Evolutionary conservation across 148 eudicot species (phyloP).

Genomic region (Bassia scoparia): DNA sequence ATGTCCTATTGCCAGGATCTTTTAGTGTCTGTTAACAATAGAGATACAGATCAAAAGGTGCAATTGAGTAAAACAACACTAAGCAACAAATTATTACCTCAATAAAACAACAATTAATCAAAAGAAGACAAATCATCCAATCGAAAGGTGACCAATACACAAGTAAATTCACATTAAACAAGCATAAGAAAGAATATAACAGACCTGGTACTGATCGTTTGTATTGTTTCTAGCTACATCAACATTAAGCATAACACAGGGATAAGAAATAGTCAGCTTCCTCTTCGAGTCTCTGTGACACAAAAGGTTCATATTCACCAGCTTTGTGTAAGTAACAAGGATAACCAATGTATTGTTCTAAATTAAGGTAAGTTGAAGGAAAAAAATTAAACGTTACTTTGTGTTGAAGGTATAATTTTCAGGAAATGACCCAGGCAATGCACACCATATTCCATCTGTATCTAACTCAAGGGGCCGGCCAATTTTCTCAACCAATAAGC

Average conservation of each 20-base stretch:
- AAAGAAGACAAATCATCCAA: too few relatives aligned
- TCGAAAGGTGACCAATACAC: not conserved
- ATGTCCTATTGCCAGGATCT: conserved; percentile 74
- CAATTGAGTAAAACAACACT: not conserved
- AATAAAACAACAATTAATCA: too few relatives aligned
- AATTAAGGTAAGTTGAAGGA: not conserved
- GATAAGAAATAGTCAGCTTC: conserved; percentile 96
- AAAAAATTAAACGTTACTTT: conserved; percentile 42
- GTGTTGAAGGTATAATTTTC: conserved; percentile 93
- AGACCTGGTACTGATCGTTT: conserved; percentile 96
- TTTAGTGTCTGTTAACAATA: conserved; percentile 63
- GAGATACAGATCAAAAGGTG: conserved; percentile 3
- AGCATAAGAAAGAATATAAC: conserved; percentile 11
- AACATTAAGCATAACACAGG: conserved; percentile 98
- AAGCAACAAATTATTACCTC: not conserved
- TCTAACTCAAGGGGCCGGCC: conserved; percentile 97
- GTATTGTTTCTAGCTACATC: conserved; percentile 97
- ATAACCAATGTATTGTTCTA: not conserved
- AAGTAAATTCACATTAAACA: not conserved
- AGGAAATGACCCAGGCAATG: conserved; percentile 93
- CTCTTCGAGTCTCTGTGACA: conserved; percentile 68
- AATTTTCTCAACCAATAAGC: conserved; percentile 84
- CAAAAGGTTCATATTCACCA: too few relatives aligned
- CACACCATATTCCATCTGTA: conserved; percentile 99
- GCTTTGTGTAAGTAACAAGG: too few relatives aligned